A percentile compares a stretch with the other conserved stretches of the same genome.
phyloP scores from a whole-genome alignment of 345 rosid species.

The Psidium friedrichsthalianum region DNA sequence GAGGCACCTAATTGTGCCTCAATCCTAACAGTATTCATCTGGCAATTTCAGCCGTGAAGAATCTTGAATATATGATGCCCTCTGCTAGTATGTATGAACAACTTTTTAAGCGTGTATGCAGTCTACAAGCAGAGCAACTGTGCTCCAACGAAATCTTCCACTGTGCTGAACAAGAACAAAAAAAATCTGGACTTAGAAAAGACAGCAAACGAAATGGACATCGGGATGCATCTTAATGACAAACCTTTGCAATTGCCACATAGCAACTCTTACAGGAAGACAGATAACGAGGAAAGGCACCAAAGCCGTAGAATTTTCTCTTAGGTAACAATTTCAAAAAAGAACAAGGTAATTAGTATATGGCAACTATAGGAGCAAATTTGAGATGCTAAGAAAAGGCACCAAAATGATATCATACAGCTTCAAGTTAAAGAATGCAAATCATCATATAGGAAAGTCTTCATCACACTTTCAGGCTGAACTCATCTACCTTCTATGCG shows the following conservation, averaged over 20 bases:
- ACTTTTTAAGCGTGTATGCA: not conserved
- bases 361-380: not conserved
- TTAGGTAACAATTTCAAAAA: not conserved
- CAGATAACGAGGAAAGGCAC: not conserved
- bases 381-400: not conserved
- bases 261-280: not conserved
- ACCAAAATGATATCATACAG: not conserved
- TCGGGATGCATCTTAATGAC: not conserved
- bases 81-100: not conserved
- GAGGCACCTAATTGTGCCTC: not conserved
- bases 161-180: not conserved
- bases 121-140: not conserved
- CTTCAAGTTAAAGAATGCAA: not conserved
- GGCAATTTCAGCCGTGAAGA: not conserved
- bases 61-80: not conserved
- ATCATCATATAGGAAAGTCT: not conserved
- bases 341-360: not conserved
- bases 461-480: not conserved
- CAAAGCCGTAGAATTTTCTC: not conserved
- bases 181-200: not conserved
- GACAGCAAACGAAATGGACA: not conserved
- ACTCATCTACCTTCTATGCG: not conserved
- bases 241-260: not conserved
- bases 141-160: not conserved
- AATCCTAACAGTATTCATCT: not conserved